Percentiles rank a stretch among this genome's conserved stretches.
Conservation (phyloP, 495 filamentous ascomycete genomes). For the Daldinia caldariorum region DNA sequence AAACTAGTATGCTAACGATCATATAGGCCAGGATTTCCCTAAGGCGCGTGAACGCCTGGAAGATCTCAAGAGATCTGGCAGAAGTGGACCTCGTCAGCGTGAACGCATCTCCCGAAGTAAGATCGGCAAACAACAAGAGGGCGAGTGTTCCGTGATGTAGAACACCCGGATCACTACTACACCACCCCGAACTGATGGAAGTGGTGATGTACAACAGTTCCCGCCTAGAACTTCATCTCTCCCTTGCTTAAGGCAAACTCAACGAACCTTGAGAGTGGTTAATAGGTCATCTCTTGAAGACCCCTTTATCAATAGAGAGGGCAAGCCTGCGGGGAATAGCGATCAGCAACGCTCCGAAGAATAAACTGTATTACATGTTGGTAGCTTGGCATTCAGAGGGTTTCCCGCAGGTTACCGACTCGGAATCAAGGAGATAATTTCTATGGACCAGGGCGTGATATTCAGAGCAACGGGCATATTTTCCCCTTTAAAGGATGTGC, state of each 20-base stretch:
- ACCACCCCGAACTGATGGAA: slow-evolving; percentile 1
- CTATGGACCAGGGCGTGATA: not conserved
- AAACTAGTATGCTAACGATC: slow-evolving; percentile 28
- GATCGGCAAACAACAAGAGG: slow-evolving; percentile 83
- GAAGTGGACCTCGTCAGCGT: slow-evolving; percentile 70
- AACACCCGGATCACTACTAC: slow-evolving; percentile 35
- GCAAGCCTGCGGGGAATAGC: not conserved
- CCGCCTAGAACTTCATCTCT: slow-evolving; percentile 9
- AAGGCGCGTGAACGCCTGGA: slow-evolving; percentile 92
- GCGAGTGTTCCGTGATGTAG: slow-evolving; percentile 86
- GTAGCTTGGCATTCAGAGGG: not conserved
- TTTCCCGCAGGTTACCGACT: not conserved
- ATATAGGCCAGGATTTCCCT: slow-evolving; percentile 87
- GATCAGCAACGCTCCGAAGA: not conserved
- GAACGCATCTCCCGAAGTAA: slow-evolving; percentile 86
- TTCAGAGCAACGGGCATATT: not conserved
- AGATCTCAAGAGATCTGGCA: slow-evolving; percentile 84
- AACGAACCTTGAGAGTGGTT: not conserved
- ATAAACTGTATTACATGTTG: not conserved
- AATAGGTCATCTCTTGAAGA: slow-evolving; percentile 7
- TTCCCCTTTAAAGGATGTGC: not conserved
- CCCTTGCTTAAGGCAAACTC: not conserved
- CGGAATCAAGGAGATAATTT: not conserved
- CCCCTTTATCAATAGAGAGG: slow-evolving; percentile 8
- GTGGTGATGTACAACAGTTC: slow-evolving; percentile 1